A percentile compares a stretch with the other conserved stretches of the same genome.
These are phyloP conservation scores for Fusarium secorum DNA, from an alignment of 2,329 filamentous ascomycete species.

Conservation along the genomic window DNA sequence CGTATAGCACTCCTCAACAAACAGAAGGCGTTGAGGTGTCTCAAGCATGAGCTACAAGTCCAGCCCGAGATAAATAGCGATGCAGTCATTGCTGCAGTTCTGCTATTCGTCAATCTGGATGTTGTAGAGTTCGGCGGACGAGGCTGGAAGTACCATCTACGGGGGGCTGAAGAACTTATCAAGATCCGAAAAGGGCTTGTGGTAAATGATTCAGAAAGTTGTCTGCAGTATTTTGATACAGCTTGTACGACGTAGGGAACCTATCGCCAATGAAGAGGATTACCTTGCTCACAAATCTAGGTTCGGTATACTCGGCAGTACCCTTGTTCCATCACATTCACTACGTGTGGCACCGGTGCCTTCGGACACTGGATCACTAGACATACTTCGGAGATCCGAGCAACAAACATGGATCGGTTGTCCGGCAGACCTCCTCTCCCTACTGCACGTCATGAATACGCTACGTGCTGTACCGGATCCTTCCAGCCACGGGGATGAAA, in stretches of 20 bases:
- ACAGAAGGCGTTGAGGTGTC: accelerated
- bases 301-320: neutral
- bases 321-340: accelerated
- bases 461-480: neutral
- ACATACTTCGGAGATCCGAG: neutral
- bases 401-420: neutral
- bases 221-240: neutral
- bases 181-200: neutral
- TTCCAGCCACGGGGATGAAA: accelerated
- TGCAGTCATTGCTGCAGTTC: accelerated
- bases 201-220: accelerated
- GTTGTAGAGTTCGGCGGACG: accelerated
- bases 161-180: neutral
- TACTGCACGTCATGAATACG: accelerated
- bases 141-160: neutral
- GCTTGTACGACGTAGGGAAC: neutral
- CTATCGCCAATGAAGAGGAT: too few relatives aligned
- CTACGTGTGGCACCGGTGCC: accelerated
- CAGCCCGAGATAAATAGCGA: accelerated
- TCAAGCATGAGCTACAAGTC: neutral
- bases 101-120: accelerated
- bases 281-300: accelerated
- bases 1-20: neutral
- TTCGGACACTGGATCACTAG: accelerated
- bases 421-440: neutral